These are phyloP conservation scores for Gypsophila paniculata DNA, from an alignment of 179 eudicot genomes.

Conservation along the genomic window DNA sequence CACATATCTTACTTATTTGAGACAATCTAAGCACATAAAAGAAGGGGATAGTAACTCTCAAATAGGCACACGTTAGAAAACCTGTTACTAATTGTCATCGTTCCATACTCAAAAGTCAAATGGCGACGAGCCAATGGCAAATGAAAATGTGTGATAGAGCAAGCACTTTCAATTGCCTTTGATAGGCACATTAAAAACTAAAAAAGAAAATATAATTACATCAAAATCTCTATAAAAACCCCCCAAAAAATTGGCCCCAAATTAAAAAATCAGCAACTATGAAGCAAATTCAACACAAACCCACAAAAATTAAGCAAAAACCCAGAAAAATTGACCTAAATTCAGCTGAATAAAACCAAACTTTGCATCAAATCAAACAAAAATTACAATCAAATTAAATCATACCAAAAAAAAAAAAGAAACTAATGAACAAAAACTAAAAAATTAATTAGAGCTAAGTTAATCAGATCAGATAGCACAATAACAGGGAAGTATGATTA, in stretches of 20 bases:
- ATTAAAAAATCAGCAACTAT: not conserved
- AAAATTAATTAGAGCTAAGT: not conserved
- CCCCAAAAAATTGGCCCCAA: not conserved
- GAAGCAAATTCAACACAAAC: constrained; percentile 6
- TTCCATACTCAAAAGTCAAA: too few relatives aligned
- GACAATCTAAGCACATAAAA: too few relatives aligned
- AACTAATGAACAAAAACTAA: not conserved
- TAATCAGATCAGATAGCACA: constrained; percentile 7
- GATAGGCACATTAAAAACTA: not conserved
- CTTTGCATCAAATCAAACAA: not conserved
- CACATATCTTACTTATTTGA: too few relatives aligned
- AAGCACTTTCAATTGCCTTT: not conserved
- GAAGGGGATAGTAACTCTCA: too few relatives aligned
- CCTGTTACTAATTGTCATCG: too few relatives aligned
- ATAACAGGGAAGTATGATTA: not conserved
- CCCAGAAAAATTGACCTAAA: constrained; percentile 1
- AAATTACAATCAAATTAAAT: not conserved
- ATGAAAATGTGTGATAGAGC: not conserved
- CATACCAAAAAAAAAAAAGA: not conserved
- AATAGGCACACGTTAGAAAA: too few relatives aligned
- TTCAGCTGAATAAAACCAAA: not conserved
- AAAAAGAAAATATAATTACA: not conserved
- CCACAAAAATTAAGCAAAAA: not conserved
- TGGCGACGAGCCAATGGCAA: not conserved
- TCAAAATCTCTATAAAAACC: constrained; percentile 3